Conservation (phyloP, 371 early-diverging fungal species). For the Massospora cicadina region DNA sequence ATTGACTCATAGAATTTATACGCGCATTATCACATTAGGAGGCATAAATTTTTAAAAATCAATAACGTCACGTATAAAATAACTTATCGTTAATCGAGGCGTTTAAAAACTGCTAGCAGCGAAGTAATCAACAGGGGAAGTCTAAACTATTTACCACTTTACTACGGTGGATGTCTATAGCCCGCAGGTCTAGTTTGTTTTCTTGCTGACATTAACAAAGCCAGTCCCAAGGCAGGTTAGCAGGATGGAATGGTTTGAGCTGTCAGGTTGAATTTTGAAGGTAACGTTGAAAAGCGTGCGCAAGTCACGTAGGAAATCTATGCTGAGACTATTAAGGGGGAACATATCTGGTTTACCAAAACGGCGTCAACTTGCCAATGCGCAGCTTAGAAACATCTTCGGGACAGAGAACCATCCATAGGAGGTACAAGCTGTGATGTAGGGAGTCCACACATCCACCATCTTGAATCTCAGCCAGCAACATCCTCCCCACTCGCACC, state of each 20-base stretch:
- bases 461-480: slow-evolving; percentile 66
- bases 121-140: no score
- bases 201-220: slow-evolving; percentile 71
- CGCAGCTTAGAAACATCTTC: slow-evolving; percentile 89
- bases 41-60: no score
- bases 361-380: slow-evolving; percentile 62
- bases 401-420: slow-evolving; percentile 73
- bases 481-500: slow-evolving; percentile 41
- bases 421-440: slow-evolving; percentile 69
- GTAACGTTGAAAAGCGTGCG: slow-evolving; percentile 69
- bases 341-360: slow-evolving; percentile 37
- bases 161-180: background rate
- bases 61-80: no score
- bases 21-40: no score
- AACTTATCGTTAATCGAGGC: no score
- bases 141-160: no score
- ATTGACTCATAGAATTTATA: no score
- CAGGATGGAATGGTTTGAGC: slow-evolving; percentile 33
- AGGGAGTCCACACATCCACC: slow-evolving; percentile 81
- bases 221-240: slow-evolving; percentile 83
- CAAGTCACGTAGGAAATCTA: slow-evolving; percentile 80
- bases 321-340: slow-evolving; percentile 19
- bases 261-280: slow-evolving; percentile 75
- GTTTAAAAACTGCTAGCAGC: no score
- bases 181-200: slow-evolving; percentile 31